phyloP scores from a whole-genome alignment of 2,329 filamentous ascomycete species.

The Colletotrichum acutatum region DNA sequence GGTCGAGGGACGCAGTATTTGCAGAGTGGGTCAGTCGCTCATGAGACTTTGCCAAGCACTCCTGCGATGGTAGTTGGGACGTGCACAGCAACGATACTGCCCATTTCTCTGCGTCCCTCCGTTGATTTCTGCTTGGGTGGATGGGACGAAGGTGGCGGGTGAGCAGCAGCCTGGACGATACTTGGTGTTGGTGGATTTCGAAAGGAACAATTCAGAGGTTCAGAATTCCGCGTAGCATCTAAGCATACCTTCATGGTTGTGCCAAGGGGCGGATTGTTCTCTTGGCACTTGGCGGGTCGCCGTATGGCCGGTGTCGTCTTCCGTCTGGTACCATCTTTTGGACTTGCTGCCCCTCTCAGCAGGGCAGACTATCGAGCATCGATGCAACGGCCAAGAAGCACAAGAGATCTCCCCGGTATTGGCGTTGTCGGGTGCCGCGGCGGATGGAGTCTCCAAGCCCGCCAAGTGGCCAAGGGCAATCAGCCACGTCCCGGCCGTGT shows the following conservation, averaged over 20 bases:
- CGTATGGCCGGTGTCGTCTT: constrained; percentile 32
- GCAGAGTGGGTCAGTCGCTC: constrained; percentile 32
- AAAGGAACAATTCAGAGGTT: constrained; percentile 5
- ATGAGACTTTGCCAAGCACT: constrained; percentile 35
- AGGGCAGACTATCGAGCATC: constrained; percentile 8
- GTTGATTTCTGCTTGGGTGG: neutral
- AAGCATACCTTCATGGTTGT: neutral
- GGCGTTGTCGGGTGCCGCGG: constrained; percentile 7
- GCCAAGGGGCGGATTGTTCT: constrained; percentile 20
- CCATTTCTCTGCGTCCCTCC: neutral
- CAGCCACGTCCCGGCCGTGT: neutral
- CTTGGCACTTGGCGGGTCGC: constrained; percentile 33
- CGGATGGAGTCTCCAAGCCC: neutral
- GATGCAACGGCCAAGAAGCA: constrained; percentile 22
- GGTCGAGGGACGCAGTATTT: constrained; percentile 29
- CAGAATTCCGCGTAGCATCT: neutral
- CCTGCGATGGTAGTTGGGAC: constrained; percentile 22
- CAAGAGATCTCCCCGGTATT: constrained; percentile 30
- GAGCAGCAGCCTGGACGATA: neutral
- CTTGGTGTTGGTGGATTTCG: neutral
- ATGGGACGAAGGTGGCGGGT: constrained; percentile 20
- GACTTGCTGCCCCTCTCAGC: neutral
- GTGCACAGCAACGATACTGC: constrained; percentile 23
- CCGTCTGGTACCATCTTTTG: neutral
- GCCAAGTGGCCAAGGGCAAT: constrained; percentile 35